Percentiles rank a stretch among this genome's conserved stretches.
These are phyloP conservation scores for Millerozyma miso DNA, from an alignment of 805 yeast species.

Conservation along the genomic window DNA sequence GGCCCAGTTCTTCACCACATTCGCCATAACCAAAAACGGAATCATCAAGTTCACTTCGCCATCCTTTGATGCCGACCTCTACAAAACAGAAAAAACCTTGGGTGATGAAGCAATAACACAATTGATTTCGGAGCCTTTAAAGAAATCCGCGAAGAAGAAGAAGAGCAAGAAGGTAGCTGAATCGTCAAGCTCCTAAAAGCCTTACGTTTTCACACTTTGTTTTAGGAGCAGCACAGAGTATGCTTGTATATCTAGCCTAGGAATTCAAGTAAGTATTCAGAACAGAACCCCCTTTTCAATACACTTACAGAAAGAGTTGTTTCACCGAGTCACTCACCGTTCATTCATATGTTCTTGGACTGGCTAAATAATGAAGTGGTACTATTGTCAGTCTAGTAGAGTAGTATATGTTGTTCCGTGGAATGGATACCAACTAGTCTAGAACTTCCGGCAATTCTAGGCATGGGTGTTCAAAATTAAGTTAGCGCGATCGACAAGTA, in stretches of 20 bases:
- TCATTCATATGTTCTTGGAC: too few relatives aligned
- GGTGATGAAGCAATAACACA: conserved; percentile 46
- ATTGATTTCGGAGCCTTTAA: conserved; percentile 49
- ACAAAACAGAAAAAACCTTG: conserved; percentile 55
- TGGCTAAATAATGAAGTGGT: too few relatives aligned
- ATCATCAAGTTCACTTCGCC: conserved; percentile 60
- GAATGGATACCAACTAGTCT: too few relatives aligned
- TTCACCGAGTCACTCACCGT: too few relatives aligned
- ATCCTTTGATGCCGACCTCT: conserved; percentile 42
- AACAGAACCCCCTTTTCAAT: not conserved
- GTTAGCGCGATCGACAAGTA: not conserved
- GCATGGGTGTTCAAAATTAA: not conserved
- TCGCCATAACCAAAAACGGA: conserved; percentile 72
- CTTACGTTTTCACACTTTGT: too few relatives aligned
- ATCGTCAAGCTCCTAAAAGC: not conserved
- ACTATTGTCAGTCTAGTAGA: too few relatives aligned
- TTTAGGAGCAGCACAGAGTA: too few relatives aligned
- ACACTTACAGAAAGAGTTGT: too few relatives aligned
- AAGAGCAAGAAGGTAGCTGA: conserved; percentile 27
- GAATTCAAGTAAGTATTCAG: not conserved
- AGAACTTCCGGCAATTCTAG: too few relatives aligned
- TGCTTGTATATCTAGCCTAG: too few relatives aligned
- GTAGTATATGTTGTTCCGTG: too few relatives aligned
- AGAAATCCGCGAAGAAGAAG: conserved; percentile 44
- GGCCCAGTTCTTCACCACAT: conserved; percentile 72